Percentiles rank a stretch among this genome's conserved stretches.
Conservation (phyloP, 805 yeast species). For the Lipomyces kockii region DNA sequence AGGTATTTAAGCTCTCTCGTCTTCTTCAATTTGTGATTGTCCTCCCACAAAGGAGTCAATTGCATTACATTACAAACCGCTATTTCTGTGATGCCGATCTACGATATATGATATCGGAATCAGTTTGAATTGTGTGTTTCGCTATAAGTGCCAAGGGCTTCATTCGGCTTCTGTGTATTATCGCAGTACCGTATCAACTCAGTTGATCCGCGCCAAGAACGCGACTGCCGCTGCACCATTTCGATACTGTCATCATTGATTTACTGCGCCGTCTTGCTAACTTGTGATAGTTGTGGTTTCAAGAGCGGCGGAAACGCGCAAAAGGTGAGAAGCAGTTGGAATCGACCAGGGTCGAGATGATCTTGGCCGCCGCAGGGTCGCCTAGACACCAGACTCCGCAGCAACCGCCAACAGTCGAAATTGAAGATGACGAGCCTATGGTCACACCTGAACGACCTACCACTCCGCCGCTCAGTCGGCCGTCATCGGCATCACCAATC, state of each 20-base stretch:
- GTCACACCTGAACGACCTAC: background rate
- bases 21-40: background rate
- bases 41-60: background rate
- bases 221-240: background rate
- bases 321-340: conserved; percentile 25
- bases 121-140: background rate
- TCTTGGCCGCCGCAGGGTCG: conserved; percentile 24
- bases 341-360: conserved; percentile 27
- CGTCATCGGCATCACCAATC: conserved; percentile 20
- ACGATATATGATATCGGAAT: background rate
- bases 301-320: conserved; percentile 26
- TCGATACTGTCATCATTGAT: background rate
- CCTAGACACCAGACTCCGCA: background rate
- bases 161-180: background rate
- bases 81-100: background rate
- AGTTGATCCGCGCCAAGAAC: too few relatives aligned
- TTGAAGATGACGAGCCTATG: conserved; percentile 1
- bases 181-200: background rate
- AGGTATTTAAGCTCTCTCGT: conserved; percentile 25
- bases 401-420: background rate
- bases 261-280: background rate
- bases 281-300: conserved; percentile 26
- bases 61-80: background rate
- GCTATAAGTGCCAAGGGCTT: background rate
- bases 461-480: conserved; percentile 27